Percentiles rank a stretch among this genome's conserved stretches.
phyloP scores from a whole-genome alignment of 73 alveolate genomes.

The Paramecium octaurelia region DNA sequence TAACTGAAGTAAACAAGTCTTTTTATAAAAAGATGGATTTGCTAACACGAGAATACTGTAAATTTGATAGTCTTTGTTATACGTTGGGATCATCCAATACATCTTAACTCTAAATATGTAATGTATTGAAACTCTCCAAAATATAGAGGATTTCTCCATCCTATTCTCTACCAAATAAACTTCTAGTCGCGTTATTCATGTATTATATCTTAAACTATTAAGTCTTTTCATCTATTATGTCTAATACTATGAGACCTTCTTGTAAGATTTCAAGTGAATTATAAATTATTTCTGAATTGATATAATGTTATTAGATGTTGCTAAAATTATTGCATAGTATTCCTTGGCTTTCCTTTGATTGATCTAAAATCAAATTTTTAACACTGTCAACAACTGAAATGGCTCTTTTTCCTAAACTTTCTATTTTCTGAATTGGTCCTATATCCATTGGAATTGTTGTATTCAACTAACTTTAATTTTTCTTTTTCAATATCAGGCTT shows the following conservation, averaged over 20 bases:
- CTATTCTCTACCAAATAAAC: neutral
- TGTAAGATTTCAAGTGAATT: neutral
- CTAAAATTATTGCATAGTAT: neutral
- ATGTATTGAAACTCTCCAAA: neutral
- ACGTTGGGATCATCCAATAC: neutral
- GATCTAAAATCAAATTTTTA: neutral
- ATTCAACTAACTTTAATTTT: neutral
- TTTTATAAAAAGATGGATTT: neutral
- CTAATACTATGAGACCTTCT: neutral
- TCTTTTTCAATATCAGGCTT: neutral
- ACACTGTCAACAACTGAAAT: neutral
- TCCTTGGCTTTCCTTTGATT: neutral
- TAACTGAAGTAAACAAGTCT: neutral
- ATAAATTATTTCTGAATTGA: neutral
- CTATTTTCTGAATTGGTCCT: neutral
- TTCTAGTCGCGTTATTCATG: neutral
- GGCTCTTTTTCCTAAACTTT: neutral
- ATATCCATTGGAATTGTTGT: neutral
- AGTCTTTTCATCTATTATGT: neutral
- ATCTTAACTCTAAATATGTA: neutral
- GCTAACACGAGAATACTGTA: neutral
- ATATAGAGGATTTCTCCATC: neutral
- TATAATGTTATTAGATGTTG: neutral
- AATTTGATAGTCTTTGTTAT: neutral
- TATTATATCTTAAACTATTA: neutral